These are phyloP conservation scores for Alternaria atra DNA, from an alignment of 2,329 filamentous ascomycete species.

Conservation along the genomic window DNA sequence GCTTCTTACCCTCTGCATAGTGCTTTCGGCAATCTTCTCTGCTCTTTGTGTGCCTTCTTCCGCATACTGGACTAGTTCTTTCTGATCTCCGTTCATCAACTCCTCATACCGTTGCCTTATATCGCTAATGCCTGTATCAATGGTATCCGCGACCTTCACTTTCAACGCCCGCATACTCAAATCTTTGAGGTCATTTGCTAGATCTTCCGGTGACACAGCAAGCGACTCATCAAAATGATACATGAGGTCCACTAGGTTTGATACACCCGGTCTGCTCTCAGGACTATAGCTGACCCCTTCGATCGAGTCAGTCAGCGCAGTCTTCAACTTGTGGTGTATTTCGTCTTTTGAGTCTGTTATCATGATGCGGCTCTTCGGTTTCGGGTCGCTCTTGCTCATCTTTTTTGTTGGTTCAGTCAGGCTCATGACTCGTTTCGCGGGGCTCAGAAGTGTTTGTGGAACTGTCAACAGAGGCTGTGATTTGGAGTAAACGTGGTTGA, in stretches of 20 bases:
- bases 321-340: constrained; percentile 74
- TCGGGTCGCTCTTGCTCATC: constrained; percentile 90
- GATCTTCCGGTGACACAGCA: constrained; percentile 51
- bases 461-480: constrained; percentile 23
- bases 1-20: constrained; percentile 51
- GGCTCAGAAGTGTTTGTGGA: constrained; percentile 51
- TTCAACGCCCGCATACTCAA: constrained; percentile 69
- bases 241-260: constrained; percentile 86
- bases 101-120: constrained; percentile 67
- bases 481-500: constrained; percentile 79
- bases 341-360: constrained; percentile 74
- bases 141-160: constrained; percentile 66
- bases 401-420: constrained; percentile 79
- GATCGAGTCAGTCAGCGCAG: constrained; percentile 79
- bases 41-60: constrained; percentile 69
- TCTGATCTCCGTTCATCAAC: constrained; percentile 61
- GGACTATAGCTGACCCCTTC: constrained; percentile 77
- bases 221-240: constrained; percentile 67
- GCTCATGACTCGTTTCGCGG: constrained; percentile 88
- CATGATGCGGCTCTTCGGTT: constrained; percentile 78
- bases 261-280: constrained; percentile 75
- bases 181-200: constrained; percentile 57
- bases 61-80: constrained; percentile 66
- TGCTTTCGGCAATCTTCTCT: constrained; percentile 65
- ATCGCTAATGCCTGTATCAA: constrained; percentile 63